Evolutionary conservation across 768 basidiomycete genomes (phyloP).

Genomic region (Terana coerulea): DNA sequence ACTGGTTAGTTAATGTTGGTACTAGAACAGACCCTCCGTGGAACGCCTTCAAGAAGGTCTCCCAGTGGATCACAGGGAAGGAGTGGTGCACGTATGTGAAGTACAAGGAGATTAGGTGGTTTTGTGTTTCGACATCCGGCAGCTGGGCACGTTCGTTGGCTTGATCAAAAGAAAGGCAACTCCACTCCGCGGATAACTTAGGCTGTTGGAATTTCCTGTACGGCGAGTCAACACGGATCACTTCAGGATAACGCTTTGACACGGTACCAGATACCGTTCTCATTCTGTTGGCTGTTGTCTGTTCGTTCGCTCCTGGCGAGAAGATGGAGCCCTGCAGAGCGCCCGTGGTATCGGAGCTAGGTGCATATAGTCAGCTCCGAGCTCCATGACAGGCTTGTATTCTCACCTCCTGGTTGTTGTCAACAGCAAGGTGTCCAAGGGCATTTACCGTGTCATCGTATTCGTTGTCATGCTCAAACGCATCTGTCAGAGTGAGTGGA

Average conservation of each 20-base stretch:
- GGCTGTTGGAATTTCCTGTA: constrained; percentile 21
- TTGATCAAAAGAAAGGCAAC: constrained; percentile 8
- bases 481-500: not conserved
- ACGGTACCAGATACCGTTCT: constrained; percentile 29
- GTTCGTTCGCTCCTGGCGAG: constrained; percentile 63
- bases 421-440: constrained; percentile 68
- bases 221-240: not conserved
- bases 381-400: not conserved
- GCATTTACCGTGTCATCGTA: constrained; percentile 47
- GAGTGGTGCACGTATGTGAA: constrained; percentile 83
- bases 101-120: constrained; percentile 68
- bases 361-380: constrained; percentile 9
- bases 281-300: constrained; percentile 65
- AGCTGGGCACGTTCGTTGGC: constrained; percentile 35
- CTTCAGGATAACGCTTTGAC: not conserved
- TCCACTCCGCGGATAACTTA: not conserved
- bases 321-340: constrained; percentile 71
- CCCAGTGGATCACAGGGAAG: constrained; percentile 78
- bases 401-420: constrained; percentile 69
- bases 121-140: constrained; percentile 61
- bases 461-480: constrained; percentile 5
- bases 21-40: constrained; percentile 15
- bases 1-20: not conserved
- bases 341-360: constrained; percentile 82
- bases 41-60: constrained; percentile 61